Percentiles rank a stretch among this genome's conserved stretches.
These are phyloP conservation scores for Fusarium keratoplasticum DNA, from an alignment of 2,329 filamentous ascomycete genomes.

Conservation along the genomic window DNA sequence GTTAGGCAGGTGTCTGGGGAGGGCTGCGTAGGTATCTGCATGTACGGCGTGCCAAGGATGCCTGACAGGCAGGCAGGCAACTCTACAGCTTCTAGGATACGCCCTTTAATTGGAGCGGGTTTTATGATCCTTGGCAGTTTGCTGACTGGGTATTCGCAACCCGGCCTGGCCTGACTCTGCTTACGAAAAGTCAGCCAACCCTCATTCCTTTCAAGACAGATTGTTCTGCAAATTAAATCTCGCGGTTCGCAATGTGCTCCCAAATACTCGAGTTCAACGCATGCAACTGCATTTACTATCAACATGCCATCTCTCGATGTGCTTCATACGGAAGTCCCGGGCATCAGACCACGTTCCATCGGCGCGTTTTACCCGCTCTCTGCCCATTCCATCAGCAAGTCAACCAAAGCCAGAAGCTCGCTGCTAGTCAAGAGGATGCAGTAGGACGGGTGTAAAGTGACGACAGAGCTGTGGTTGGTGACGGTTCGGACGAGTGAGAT, in stretches of 20 bases:
- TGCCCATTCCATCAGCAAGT: conserved; percentile 80
- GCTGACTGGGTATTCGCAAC: conserved; percentile 58
- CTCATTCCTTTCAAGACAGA: background rate
- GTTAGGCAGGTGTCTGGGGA: too few relatives aligned
- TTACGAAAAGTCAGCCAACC: background rate
- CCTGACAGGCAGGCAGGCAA: background rate
- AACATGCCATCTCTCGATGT: conserved; percentile 86
- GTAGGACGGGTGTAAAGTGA: background rate
- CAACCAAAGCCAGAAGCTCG: background rate
- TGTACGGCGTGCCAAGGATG: background rate
- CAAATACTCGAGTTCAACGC: conserved; percentile 70
- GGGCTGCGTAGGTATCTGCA: too few relatives aligned
- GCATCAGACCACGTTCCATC: conserved; percentile 71
- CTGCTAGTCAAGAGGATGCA: background rate
- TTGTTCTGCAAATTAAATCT: background rate
- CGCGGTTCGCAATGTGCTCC: background rate
- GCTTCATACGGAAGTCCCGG: conserved; percentile 76
- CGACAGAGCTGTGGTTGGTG: background rate
- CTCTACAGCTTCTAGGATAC: background rate
- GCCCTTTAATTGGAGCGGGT: background rate
- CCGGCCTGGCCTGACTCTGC: background rate
- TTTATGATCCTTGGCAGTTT: background rate
- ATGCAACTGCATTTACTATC: conserved; percentile 87
- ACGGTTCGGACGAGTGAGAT: background rate
- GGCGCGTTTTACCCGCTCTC: conserved; percentile 64